These are phyloP conservation scores for Backusella psychrophila DNA, from an alignment of 192 early-diverging fungal species.

Conservation along the genomic window DNA sequence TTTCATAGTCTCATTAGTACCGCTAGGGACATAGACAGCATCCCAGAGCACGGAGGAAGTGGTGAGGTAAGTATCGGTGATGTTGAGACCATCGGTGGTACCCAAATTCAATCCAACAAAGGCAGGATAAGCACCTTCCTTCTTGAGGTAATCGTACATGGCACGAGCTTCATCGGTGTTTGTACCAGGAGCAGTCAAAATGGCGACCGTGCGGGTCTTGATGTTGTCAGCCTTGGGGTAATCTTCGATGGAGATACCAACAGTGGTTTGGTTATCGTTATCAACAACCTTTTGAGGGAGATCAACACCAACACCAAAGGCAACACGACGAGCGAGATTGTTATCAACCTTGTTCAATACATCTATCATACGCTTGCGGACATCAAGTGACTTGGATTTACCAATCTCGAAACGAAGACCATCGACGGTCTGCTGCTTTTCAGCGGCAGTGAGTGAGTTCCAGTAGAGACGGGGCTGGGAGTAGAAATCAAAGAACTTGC, in stretches of 20 bases:
- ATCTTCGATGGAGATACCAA: constrained; percentile 18
- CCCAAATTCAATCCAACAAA: constrained; percentile 11
- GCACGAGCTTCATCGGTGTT: constrained; percentile 13
- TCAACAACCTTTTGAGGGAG: constrained; percentile 1
- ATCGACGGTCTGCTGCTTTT: constrained; percentile 34
- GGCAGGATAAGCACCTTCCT: constrained; percentile 5
- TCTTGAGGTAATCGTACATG: constrained; percentile 16
- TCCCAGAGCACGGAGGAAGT: constrained; percentile 23
- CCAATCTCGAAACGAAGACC: constrained; percentile 37
- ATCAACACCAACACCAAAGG: constrained; percentile 13
- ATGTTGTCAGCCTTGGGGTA: constrained; percentile 24
- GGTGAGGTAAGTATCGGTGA: constrained; percentile 16
- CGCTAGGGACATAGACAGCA: constrained; percentile 27
- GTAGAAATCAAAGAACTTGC: constrained; percentile 28
- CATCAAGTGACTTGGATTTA: constrained; percentile 20
- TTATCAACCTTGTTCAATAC: constrained; percentile 22
- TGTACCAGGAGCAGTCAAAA: constrained; percentile 15
- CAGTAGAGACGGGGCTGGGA: constrained; percentile 36
- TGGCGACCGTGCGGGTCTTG: constrained; percentile 22
- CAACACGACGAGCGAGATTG: constrained; percentile 23
- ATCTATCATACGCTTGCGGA: constrained; percentile 24
- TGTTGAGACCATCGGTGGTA: background rate
- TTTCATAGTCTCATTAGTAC: constrained; percentile 5
- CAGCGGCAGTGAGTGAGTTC: constrained; percentile 30
- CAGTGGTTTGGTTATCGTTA: constrained; percentile 11